phyloP scores from a whole-genome alignment of 2,329 filamentous ascomycete genomes.

The Myriosclerotinia curreyana region DNA sequence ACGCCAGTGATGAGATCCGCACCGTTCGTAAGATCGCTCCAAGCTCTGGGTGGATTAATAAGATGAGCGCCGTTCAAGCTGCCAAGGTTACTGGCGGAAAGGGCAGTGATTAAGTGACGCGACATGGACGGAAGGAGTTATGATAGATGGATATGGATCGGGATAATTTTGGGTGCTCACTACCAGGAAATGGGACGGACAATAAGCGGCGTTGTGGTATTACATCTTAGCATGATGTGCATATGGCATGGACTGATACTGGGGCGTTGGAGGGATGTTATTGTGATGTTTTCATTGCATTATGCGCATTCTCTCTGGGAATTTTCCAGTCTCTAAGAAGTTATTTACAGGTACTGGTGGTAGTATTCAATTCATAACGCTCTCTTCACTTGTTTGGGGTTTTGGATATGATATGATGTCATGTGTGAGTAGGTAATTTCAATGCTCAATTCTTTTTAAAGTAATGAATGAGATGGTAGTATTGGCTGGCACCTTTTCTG shows the following conservation, averaged over 20 bases:
- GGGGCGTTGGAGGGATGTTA: not conserved
- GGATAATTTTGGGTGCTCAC: not conserved
- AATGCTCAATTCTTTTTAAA: too few relatives aligned
- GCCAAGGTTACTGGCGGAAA: constrained; percentile 69
- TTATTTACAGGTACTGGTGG: not conserved
- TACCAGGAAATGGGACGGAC: constrained; percentile 1
- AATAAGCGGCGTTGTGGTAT: not conserved
- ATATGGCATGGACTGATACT: not conserved
- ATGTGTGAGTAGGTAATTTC: not conserved
- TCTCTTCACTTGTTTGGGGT: too few relatives aligned
- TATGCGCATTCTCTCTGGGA: not conserved
- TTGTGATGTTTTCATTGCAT: constrained; percentile 1
- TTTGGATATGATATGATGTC: not conserved
- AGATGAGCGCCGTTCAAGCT: constrained; percentile 95
- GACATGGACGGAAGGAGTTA: not conserved
- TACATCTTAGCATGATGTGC: not conserved
- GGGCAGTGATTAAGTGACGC: constrained; percentile 31
- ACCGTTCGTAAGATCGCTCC: constrained; percentile 93
- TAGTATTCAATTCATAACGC: not conserved
- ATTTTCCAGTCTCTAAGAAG: not conserved
- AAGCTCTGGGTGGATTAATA: constrained; percentile 83
- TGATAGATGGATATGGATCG: not conserved
- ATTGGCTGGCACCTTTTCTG: too few relatives aligned
- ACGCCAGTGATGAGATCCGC: constrained; percentile 88
- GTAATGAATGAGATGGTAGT: too few relatives aligned